phyloP scores from a whole-genome alignment of 2,329 filamentous ascomycete genomes.

The Penicillium sp. region DNA sequence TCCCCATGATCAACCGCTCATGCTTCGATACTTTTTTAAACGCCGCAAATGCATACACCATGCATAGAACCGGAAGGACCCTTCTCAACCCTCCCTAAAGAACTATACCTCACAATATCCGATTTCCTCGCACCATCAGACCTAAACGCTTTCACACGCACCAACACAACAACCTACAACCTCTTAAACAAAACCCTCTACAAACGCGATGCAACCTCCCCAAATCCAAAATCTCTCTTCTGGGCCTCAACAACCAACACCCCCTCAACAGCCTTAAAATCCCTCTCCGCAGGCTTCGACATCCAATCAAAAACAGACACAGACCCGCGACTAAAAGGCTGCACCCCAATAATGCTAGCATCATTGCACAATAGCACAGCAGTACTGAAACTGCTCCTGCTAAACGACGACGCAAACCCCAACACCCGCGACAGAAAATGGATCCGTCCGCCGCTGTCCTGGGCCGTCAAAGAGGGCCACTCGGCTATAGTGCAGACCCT shows the following conservation, averaged over 20 bases:
- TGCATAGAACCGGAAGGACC: background rate
- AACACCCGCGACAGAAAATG: conserved; percentile 18
- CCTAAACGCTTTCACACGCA: conserved; percentile 17
- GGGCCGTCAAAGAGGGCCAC: conserved; percentile 18
- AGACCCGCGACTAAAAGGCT: conserved; percentile 13
- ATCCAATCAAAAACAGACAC: conserved; percentile 11
- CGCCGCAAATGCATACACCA: conserved; percentile 5
- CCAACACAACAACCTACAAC: conserved; percentile 10
- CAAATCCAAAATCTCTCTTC: conserved; percentile 12
- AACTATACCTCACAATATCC: conserved; percentile 17
- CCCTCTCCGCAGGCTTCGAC: conserved; percentile 18
- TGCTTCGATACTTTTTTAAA: background rate
- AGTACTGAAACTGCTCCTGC: conserved; percentile 13
- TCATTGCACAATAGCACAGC: conserved; percentile 12
- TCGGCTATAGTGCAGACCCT: conserved; percentile 12
- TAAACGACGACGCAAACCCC: conserved; percentile 14
- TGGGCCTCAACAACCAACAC: conserved; percentile 20
- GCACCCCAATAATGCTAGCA: conserved; percentile 19
- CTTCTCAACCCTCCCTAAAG: conserved; percentile 12
- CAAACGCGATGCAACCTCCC: conserved; percentile 8
- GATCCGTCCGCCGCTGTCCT: conserved; percentile 20
- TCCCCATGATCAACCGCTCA: background rate
- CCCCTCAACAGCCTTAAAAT: conserved; percentile 7
- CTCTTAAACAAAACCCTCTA: conserved; percentile 20
- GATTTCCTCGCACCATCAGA: conserved; percentile 10